phyloP scores from a whole-genome alignment of 169 alveolate genomes.

The Cryptosporidium baileyi region DNA sequence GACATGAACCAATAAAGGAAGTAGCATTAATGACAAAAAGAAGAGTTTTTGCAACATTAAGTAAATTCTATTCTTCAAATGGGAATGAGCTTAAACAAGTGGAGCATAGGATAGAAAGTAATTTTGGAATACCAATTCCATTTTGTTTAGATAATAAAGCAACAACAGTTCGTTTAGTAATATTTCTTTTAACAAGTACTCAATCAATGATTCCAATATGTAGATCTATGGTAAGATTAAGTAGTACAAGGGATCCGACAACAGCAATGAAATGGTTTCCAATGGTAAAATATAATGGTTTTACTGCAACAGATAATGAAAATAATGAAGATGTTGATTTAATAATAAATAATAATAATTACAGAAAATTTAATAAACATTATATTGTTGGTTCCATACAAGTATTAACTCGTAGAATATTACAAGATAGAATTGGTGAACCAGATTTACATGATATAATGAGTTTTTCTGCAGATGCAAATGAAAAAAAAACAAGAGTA shows the following conservation, averaged over 20 bases:
- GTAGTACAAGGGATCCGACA: slow-evolving; percentile 62
- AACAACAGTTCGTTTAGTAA: slow-evolving; percentile 35
- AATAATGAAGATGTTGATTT: background rate
- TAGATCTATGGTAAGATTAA: slow-evolving; percentile 45
- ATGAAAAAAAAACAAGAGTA: background rate
- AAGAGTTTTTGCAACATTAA: slow-evolving; percentile 48
- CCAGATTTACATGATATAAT: slow-evolving; percentile 40
- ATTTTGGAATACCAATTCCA: slow-evolving; percentile 64
- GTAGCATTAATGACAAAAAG: slow-evolving; percentile 29
- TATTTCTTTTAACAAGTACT: slow-evolving; percentile 24
- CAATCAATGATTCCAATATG: slow-evolving; percentile 41
- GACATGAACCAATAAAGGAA: slow-evolving; percentile 59
- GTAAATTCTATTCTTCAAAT: background rate
- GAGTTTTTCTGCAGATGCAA: slow-evolving; percentile 16
- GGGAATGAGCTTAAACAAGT: background rate
- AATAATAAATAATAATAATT: background rate
- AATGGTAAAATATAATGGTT: slow-evolving; percentile 26
- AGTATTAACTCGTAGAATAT: slow-evolving; percentile 16
- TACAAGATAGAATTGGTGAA: slow-evolving; percentile 44
- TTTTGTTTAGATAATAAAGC: slow-evolving; percentile 48
- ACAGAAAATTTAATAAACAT: background rate
- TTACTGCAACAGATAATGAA: background rate
- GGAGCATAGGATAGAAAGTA: slow-evolving; percentile 37
- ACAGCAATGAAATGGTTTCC: slow-evolving; percentile 70
- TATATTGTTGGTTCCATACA: slow-evolving; percentile 57